These are phyloP conservation scores for Mucor velutinosus DNA, from an alignment of 371 early-diverging fungal genomes.

Conservation along the genomic window DNA sequence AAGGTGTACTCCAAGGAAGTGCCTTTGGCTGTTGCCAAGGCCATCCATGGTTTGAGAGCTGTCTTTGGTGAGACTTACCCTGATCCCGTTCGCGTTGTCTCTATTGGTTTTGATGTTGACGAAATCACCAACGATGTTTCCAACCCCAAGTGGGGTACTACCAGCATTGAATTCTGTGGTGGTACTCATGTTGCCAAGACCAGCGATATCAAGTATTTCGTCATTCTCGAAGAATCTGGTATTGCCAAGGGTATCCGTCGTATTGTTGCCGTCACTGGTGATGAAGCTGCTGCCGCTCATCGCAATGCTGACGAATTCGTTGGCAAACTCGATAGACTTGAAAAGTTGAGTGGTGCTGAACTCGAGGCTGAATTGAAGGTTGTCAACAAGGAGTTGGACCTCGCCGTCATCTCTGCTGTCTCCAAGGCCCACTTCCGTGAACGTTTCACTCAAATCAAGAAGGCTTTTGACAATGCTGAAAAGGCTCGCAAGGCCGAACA, in stretches of 20 bases:
- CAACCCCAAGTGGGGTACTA: conserved; percentile 79
- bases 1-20: conserved; percentile 87
- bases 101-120: conserved; percentile 88
- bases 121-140: conserved; percentile 83
- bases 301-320: conserved; percentile 69
- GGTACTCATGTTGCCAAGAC: conserved; percentile 98
- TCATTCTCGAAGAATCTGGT: conserved; percentile 91
- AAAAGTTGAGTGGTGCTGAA: conserved; percentile 56
- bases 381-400: conserved; percentile 80
- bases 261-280: conserved; percentile 96
- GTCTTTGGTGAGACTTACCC: conserved; percentile 98
- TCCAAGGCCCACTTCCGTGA: conserved; percentile 78
- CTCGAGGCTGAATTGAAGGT: conserved; percentile 84
- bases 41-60: conserved; percentile 90
- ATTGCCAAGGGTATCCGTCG: conserved; percentile 98
- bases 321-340: conserved; percentile 60
- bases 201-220: conserved; percentile 88
- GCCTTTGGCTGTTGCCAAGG: conserved; percentile 77
- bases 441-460: conserved; percentile 73
- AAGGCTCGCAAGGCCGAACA: conserved; percentile 87
- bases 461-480: conserved; percentile 85
- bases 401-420: conserved; percentile 78
- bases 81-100: conserved; percentile 95
- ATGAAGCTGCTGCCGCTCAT: conserved; percentile 80
- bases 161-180: conserved; percentile 98